These are phyloP conservation scores for Epichloe sp. DNA, from an alignment of 2,329 filamentous ascomycete species.

Conservation along the genomic window DNA sequence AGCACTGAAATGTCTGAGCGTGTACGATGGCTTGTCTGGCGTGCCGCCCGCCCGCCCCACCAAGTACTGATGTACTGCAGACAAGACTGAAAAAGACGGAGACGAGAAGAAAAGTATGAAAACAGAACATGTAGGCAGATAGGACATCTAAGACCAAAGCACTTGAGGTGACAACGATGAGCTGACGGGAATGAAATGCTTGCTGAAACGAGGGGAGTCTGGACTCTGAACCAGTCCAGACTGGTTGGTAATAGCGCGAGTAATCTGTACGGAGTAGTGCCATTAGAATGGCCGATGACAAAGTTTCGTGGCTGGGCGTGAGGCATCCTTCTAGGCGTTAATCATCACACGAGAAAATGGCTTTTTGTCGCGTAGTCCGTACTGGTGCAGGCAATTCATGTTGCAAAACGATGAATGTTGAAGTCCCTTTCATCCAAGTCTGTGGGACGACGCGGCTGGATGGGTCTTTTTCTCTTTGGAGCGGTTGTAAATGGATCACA, in stretches of 20 bases:
- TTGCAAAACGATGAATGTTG: slow-evolving; percentile 1
- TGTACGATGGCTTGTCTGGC: no score
- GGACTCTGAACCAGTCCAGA: not conserved
- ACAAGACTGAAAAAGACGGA: no score
- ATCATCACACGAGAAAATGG: not conserved
- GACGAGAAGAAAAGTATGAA: no score
- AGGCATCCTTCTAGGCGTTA: not conserved
- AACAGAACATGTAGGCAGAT: no score
- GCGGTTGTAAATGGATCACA: slow-evolving; percentile 9
- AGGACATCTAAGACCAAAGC: not conserved
- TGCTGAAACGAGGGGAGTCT: not conserved
- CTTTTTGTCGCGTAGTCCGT: no score
- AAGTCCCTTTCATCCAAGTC: slow-evolving; percentile 5
- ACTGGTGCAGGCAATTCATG: not conserved
- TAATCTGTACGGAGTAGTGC: not conserved
- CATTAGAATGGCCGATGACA: not conserved
- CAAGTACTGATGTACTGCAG: no score
- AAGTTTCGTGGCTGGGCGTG: slow-evolving; percentile 1
- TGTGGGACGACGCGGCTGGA: slow-evolving; percentile 6
- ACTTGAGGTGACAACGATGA: no score
- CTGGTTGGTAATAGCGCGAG: not conserved
- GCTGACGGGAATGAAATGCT: not conserved
- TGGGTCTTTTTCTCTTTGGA: not conserved
- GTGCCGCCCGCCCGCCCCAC: no score
- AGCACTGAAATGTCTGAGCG: no score